Evolutionary conservation across 257 asterid genomes (phyloP).

Genomic region (Parsonsia alboflavescens): DNA sequence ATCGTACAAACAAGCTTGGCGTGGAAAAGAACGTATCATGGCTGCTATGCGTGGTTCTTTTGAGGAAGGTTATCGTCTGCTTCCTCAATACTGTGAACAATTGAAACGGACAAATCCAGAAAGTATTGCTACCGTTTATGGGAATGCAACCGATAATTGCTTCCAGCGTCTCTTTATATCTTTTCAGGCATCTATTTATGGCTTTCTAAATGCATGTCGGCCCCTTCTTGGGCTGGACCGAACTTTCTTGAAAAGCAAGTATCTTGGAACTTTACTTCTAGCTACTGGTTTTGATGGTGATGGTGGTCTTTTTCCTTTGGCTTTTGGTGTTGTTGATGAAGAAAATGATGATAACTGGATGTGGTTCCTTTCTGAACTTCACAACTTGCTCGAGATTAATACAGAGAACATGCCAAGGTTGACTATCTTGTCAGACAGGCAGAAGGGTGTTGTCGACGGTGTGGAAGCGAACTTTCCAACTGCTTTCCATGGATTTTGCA

Average conservation of each 20-base stretch:
- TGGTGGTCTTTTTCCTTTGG: slow-evolving; percentile 84
- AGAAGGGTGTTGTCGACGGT: slow-evolving; percentile 73
- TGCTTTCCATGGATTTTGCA: slow-evolving; percentile 88
- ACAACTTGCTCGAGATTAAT: slow-evolving; percentile 70
- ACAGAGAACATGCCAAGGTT: slow-evolving; percentile 96
- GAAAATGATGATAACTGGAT: slow-evolving; percentile 91
- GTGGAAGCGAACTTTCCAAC: slow-evolving; percentile 90
- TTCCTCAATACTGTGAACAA: slow-evolving; percentile 89
- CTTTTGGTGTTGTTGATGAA: slow-evolving; percentile 93
- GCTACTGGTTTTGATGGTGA: slow-evolving; percentile 97
- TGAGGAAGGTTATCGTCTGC: slow-evolving; percentile 91
- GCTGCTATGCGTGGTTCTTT: slow-evolving; percentile 94
- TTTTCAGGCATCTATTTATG: slow-evolving; percentile 83
- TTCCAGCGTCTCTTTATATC: slow-evolving; percentile 87
- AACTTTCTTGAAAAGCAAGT: slow-evolving; percentile 79
- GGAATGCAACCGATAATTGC: slow-evolving; percentile 57
- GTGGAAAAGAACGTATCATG: slow-evolving; percentile 93
- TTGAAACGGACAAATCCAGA: slow-evolving; percentile 82
- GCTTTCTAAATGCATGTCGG: slow-evolving; percentile 86
- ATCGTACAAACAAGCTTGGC: slow-evolving; percentile 98
- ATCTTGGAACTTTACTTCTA: slow-evolving; percentile 77
- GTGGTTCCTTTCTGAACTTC: slow-evolving; percentile 99
- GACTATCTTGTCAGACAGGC: slow-evolving; percentile 85
- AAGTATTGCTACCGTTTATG: slow-evolving; percentile 84
- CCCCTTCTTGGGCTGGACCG: slow-evolving; percentile 92